Evolutionary conservation across 129 eudicot genomes (phyloP).

Genomic region (Artemisia argyi): DNA sequence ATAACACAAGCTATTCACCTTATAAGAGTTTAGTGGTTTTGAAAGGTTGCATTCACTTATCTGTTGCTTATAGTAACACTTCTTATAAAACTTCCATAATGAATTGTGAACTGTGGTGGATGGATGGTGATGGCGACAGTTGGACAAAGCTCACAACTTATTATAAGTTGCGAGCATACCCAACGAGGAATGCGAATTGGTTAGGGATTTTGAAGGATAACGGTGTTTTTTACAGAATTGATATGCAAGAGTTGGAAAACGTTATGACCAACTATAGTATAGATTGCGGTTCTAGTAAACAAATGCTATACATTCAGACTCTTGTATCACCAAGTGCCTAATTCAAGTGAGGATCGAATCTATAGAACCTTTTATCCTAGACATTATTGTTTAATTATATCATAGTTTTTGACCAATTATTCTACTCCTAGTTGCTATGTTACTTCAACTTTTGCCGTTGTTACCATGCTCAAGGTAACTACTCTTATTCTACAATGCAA

Average conservation of each 20-base stretch:
- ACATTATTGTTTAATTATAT: too few relatives aligned
- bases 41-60: not conserved
- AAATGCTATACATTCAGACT: not conserved
- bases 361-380: too few relatives aligned
- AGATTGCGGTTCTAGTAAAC: not conserved
- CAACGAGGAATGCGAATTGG: not conserved
- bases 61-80: not conserved
- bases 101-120: not conserved
- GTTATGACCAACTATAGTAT: too few relatives aligned
- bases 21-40: not conserved
- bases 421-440: too few relatives aligned
- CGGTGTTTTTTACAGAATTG: not conserved
- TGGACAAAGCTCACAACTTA: not conserved
- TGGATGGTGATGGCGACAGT: constrained; percentile 6
- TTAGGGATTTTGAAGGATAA: not conserved
- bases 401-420: too few relatives aligned
- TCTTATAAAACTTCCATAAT: too few relatives aligned
- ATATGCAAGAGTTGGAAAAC: not conserved
- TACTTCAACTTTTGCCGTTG: too few relatives aligned
- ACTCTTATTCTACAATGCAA: too few relatives aligned
- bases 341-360: not conserved
- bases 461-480: too few relatives aligned
- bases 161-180: not conserved
- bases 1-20: too few relatives aligned
- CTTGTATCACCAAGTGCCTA: not conserved